These are phyloP conservation scores for Mycothermus thermophilus DNA, from an alignment of 495 filamentous ascomycete species.

Conservation along the genomic window DNA sequence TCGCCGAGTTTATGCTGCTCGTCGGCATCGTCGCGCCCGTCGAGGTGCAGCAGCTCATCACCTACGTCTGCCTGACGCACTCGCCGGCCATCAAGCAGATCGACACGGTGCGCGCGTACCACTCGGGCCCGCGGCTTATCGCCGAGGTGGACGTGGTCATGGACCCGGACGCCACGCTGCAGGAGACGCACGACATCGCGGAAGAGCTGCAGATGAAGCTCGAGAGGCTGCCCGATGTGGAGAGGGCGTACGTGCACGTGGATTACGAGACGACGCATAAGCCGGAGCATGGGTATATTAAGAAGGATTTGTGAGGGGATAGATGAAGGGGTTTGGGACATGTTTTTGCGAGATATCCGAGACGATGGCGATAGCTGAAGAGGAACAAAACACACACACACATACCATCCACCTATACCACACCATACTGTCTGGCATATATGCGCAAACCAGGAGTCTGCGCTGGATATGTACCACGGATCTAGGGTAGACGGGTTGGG, in stretches of 20 bases:
- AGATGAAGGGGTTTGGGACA: too few relatives aligned
- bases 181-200: conserved; percentile 80
- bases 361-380: too few relatives aligned
- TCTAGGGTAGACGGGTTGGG: too few relatives aligned
- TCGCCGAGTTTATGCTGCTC: conserved; percentile 76
- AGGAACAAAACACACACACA: too few relatives aligned
- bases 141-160: conserved; percentile 87
- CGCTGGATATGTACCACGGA: too few relatives aligned
- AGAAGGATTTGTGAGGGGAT: conserved; percentile 37
- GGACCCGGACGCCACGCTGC: conserved; percentile 51
- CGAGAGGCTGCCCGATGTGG: conserved; percentile 81
- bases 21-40: conserved; percentile 79
- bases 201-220: conserved; percentile 92
- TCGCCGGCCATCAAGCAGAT: conserved; percentile 64
- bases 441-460: too few relatives aligned
- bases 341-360: too few relatives aligned
- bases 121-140: conserved; percentile 77
- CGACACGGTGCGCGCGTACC: conserved; percentile 89
- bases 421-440: too few relatives aligned
- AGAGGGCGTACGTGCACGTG: conserved; percentile 92
- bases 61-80: conserved; percentile 94
- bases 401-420: too few relatives aligned
- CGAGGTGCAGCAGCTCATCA: conserved; percentile 82
- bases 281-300: conserved; percentile 51
- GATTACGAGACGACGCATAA: conserved; percentile 96